Base-by-base conservation (phyloP, 1,139 yeast species). In the Diutina pseudorugosa region DNA sequence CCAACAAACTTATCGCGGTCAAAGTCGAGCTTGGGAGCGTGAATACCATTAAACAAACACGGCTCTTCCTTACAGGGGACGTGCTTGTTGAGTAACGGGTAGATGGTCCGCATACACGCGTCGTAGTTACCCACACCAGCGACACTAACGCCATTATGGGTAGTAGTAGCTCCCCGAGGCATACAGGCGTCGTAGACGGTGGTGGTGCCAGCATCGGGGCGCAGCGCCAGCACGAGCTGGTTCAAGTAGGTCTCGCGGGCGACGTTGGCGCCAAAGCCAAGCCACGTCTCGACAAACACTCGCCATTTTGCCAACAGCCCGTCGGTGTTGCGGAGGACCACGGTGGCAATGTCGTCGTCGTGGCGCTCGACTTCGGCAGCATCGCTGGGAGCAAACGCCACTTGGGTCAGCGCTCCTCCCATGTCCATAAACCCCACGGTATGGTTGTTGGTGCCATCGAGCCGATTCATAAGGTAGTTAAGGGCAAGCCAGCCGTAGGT, bases 351-450 rank as follows among this genome's bases (percentile, higher is more conserved):
- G 62, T 85, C 91, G 41, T 85, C 86, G 44, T 66, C 63, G 62
- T 85, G 91, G 57, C 73, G 76, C 27, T 65, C 64, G 14, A 81
- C 65, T 54, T 85, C 85, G 25, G 71, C 71, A 8, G 58, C 57
- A 14, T 74, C 70, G 2, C 81, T 76, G 0, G 94, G 94, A 16
- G 81, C 85, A 71, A 85, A 86, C 9, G 93, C 88, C 36, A 86
- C 76, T 60, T 86, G 95, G 0, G 90, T 83, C 3, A 91, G 84
- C 0, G 94, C 95, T 19, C 95, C 95, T 7, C 95, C 95, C 95
- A 85, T 85, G 64, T 85, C 95, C 91, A 86, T 84, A 60, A 86
- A 85, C 1, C 95, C 95, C 19, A 42, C 40, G n/a, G 49, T 45
- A 8, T 7, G 12, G 42, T n/a, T 18, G 47, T 75, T 72, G 60